Base-by-base conservation (phyloP, 2,329 filamentous ascomycete genomes). In the Graphilbum sp. region DNA sequence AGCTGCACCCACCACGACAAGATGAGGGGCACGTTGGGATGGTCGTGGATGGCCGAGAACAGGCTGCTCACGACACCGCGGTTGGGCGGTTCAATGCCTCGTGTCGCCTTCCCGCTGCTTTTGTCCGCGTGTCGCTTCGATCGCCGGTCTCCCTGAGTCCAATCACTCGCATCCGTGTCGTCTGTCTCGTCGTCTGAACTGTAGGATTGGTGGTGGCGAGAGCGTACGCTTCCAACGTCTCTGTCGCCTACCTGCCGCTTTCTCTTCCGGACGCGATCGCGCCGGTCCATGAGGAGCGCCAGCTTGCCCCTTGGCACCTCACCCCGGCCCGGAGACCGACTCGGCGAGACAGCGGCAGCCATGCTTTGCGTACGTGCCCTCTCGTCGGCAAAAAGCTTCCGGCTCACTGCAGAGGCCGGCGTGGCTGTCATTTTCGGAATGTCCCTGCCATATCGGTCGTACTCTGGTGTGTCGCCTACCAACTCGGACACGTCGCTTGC, bases 1-100 rank as follows among this genome's bases (percentile, higher is more conserved):
- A 76, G 58, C 40, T 70, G 66, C 25, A 76, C 55, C 66, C 73
- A 78, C 43, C 65, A 64, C 35, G 68, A 70, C 31, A 75, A 54
- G 41, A 75, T 67, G 20, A 71, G 66, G 1, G 72, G 72, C 16
- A 70, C 67, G 40, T 69, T 65, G 4, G 70, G 70, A 46, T 77
- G 66, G 40, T 68, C 63, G 45, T 72, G 66, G 43, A 75, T 55
- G 27, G 63, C 61, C 39, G 63, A 57, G 35, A 74, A 60, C 39
- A 72, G 56, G 20, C 50, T 52, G 34, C 53, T 54, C 46, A 67
- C 40, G 61, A 62, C 55, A 8, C 61, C 55, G 11, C 51, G 45
- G 30, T 39, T 41, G 29, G 24, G n/a, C n/a, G n/a, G 37, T 32
- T 35, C 1, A 12, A 18, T 16, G 17, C n/a, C 25, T 13, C 20